phyloP scores from a whole-genome alignment of 2,329 filamentous ascomycete species.

The Fusarium lyarnte region DNA sequence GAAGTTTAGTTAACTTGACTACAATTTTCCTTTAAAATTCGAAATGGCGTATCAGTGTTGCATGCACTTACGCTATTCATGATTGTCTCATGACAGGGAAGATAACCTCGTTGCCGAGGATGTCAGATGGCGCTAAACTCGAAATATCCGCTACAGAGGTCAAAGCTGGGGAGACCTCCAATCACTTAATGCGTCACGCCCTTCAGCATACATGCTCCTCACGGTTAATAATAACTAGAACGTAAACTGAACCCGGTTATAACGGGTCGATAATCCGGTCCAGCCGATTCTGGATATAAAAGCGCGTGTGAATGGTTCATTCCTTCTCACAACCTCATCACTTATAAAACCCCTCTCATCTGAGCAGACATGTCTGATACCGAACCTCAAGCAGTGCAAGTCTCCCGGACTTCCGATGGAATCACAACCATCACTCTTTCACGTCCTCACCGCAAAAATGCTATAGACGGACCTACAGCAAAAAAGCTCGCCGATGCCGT shows the following conservation, averaged over 20 bases:
- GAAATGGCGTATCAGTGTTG: too few relatives aligned
- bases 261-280: neutral
- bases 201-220: neutral
- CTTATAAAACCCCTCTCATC: neutral
- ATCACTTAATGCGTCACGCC: neutral
- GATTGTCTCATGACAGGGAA: neutral
- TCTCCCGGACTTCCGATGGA: conserved; percentile 1
- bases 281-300: neutral
- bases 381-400: neutral
- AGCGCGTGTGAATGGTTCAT: fast-evolving
- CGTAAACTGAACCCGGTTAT: neutral
- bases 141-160: neutral
- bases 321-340: neutral
- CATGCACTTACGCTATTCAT: too few relatives aligned
- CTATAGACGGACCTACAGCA: conserved; percentile 4
- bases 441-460: conserved; percentile 5
- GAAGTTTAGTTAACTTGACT: too few relatives aligned
- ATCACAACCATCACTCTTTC: conserved; percentile 14
- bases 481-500: conserved; percentile 6
- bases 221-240: neutral
- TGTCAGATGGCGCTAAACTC: neutral
- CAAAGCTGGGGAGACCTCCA: neutral
- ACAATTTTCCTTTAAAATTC: too few relatives aligned
- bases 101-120: neutral
- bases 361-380: neutral